These are phyloP conservation scores for Termitomyces sp. DNA, from an alignment of 768 basidiomycete species.

Conservation along the genomic window DNA sequence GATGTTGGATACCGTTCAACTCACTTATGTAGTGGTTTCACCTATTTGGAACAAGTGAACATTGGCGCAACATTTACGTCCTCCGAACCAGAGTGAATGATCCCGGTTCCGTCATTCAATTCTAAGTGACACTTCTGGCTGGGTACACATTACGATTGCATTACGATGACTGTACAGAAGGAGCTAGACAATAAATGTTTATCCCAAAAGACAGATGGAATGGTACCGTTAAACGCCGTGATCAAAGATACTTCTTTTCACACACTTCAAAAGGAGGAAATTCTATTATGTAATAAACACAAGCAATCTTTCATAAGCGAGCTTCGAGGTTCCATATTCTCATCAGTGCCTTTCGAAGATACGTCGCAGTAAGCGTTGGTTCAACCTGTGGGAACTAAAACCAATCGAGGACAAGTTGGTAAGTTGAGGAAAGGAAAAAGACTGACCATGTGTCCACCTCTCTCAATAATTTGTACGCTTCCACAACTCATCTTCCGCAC, in stretches of 20 bases:
- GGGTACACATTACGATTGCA: not conserved
- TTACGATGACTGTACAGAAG: not conserved
- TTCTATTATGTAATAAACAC: not conserved
- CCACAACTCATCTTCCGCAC: slow-evolving; percentile 1
- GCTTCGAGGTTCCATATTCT: not conserved
- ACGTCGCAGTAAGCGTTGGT: not conserved
- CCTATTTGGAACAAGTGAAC: not conserved
- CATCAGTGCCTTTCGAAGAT: slow-evolving; percentile 5
- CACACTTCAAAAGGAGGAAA: not conserved
- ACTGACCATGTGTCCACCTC: slow-evolving; percentile 4
- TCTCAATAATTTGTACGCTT: slow-evolving; percentile 4
- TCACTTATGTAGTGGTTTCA: not conserved
- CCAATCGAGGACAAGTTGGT: not conserved
- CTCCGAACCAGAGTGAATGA: not conserved
- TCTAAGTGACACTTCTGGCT: not conserved
- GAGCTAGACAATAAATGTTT: not conserved
- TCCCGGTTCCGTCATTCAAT: not conserved
- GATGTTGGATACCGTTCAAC: not conserved
- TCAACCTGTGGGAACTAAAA: slow-evolving; percentile 6
- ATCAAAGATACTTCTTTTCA: not conserved
- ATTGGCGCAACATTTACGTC: not conserved
- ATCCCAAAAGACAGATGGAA: not conserved
- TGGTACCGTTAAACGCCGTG: not conserved
- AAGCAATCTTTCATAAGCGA: not conserved
- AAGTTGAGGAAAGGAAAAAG: not conserved